Evolutionary conservation across 2,329 filamentous ascomycete genomes (phyloP).

Genomic region (Microdochium nivale): DNA sequence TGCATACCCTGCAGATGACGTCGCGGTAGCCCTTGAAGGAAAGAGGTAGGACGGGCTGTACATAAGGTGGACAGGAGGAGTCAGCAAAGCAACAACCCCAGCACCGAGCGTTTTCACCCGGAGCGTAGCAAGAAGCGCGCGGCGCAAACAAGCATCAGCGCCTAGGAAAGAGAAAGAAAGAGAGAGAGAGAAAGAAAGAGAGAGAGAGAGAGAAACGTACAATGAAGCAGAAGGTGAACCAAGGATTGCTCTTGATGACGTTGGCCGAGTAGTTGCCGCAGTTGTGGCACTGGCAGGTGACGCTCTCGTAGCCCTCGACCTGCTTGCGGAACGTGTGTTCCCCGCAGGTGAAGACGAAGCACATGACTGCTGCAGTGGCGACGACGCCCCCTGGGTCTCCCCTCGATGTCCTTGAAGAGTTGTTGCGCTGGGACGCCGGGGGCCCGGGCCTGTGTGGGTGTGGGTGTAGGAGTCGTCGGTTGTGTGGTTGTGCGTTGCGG

Average conservation of each 20-base stretch:
- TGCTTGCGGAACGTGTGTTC: conserved; percentile 53
- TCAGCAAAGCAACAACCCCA: too few species aligned
- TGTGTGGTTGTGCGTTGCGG: too few species aligned
- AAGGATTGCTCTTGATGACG: conserved; percentile 56
- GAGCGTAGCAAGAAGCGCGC: too few species aligned
- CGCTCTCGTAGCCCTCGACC: conserved; percentile 51
- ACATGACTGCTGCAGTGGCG: conserved; percentile 40
- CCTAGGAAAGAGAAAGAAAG: not conserved
- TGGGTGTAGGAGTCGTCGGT: too few species aligned
- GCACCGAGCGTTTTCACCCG: too few species aligned
- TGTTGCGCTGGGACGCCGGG: too few species aligned
- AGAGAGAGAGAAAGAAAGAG: not conserved
- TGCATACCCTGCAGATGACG: conserved; percentile 66
- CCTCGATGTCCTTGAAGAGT: too few species aligned
- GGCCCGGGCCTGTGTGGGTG: too few species aligned
- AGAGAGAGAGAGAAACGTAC: conserved; percentile 29
- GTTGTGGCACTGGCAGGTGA: conserved; percentile 56
- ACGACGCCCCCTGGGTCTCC: too few species aligned
- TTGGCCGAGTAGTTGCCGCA: conserved; percentile 55
- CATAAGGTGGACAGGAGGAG: too few species aligned
- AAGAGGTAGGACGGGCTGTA: conserved; percentile 65
- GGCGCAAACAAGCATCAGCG: too few species aligned
- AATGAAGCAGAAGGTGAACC: conserved; percentile 75
- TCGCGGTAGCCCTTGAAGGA: conserved; percentile 59
- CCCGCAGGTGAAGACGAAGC: conserved; percentile 54